Conservation (phyloP, 345 rosid species). For the Jatropha curcas region DNA sequence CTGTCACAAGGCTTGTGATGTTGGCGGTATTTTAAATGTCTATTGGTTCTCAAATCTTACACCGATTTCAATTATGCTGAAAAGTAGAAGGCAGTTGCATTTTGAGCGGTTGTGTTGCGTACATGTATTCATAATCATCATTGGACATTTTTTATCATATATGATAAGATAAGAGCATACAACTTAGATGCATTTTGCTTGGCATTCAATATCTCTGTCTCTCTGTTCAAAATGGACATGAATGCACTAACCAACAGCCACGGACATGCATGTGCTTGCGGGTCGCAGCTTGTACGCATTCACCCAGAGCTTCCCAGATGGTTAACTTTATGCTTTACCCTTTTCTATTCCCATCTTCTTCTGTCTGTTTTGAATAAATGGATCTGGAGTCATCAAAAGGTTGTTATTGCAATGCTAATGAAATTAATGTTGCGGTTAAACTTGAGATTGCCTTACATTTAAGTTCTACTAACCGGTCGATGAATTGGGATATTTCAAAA, state of each 20-base stretch:
- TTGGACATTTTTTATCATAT: neutral
- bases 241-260: neutral
- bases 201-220: neutral
- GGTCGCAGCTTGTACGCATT: neutral
- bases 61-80: neutral
- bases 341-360: neutral
- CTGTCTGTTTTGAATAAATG: neutral
- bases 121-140: neutral
- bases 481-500: conserved; percentile 9
- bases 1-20: neutral
- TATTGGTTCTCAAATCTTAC: neutral
- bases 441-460: neutral
- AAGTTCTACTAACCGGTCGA: neutral
- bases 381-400: neutral
- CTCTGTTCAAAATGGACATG: neutral
- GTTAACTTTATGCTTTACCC: conserved; percentile 1
- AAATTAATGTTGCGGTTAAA: neutral
- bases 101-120: neutral
- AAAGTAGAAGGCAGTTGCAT: neutral
- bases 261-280: conserved; percentile 2
- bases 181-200: neutral
- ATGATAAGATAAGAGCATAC: neutral
- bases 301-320: neutral
- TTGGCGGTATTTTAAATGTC: neutral
- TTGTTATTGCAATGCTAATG: neutral